Evolutionary conservation across 306 rosid genomes (phyloP), one percentile per base, ranked within the genome.

Genomic region (Cucurbita argyrosperma): DNA sequence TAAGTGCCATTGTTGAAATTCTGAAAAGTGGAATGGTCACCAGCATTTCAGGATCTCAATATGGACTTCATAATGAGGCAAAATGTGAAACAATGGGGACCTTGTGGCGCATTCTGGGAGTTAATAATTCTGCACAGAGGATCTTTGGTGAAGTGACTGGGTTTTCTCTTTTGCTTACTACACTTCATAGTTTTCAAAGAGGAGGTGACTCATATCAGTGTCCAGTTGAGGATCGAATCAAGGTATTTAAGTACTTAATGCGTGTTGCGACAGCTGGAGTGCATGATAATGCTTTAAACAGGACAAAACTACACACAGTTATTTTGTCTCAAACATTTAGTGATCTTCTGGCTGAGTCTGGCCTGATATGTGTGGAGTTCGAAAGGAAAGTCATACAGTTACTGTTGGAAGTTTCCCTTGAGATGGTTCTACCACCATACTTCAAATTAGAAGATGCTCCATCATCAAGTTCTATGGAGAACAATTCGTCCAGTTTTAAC

Each of bases 71-170:
- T 26, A 64, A 79, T 83, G 97, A 89, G 78, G 99, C 99, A 57
- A 91, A 85, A 80, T 95, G 99, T 78, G 99, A 95, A 76, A 88
- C 86, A 45, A 85, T 95, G 97, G 99, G 99, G 77, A 80, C 88
- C 74, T 74, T 95, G 72, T 91, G 96, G 96, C 93, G 97, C 19
- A 84, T 91, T 78, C 73, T 95, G 83, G 97, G 91, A 78, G 90
- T 85, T 79, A 95, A 91, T 80, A 81, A 65, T 80, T 80, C 90
- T 55, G 90, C 97, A 49, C 93, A 86, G 83, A 88, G 90, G 81
- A 85, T 90, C 75, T 95, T 95, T 77, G 99, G 99, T 47, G 99
- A 95, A 83, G 90, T 92, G 73, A 95, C 99, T 42, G 97, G 99
- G 58, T 95, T 95, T 82, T 91, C 99, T 80, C 96, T 95, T 81